Percentiles rank a stretch among this genome's conserved stretches.
Evolutionary conservation across 2,329 filamentous ascomycete species (phyloP).

Genomic region (Botrytis elliptica): DNA sequence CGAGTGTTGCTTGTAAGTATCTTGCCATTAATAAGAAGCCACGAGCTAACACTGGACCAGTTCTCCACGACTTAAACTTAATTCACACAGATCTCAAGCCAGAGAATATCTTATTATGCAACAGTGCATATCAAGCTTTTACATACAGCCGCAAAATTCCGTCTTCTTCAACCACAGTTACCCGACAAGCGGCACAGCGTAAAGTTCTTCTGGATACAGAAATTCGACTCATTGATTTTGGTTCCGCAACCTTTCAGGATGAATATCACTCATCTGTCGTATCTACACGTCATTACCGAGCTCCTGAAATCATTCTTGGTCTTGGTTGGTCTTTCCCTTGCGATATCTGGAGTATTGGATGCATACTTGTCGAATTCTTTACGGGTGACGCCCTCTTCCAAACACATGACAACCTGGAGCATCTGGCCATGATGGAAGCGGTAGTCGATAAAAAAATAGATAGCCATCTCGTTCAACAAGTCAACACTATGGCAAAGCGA

Average conservation of each 20-base stretch:
- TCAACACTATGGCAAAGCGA: constrained; percentile 56
- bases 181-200: constrained; percentile 61
- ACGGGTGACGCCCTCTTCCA: constrained; percentile 71
- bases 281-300: constrained; percentile 67
- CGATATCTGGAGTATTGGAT: constrained; percentile 73
- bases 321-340: constrained; percentile 71
- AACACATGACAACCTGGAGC: constrained; percentile 70
- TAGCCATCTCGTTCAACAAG: constrained; percentile 54
- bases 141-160: constrained; percentile 70
- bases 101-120: constrained; percentile 67
- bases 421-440: constrained; percentile 74
- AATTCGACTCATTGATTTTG: constrained; percentile 69
- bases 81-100: constrained; percentile 85
- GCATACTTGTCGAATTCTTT: constrained; percentile 70
- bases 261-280: constrained; percentile 73
- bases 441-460: constrained; percentile 62
- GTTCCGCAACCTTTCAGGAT: constrained; percentile 70
- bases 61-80: constrained; percentile 93
- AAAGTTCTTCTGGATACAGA: constrained; percentile 66
- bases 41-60: constrained; percentile 46
- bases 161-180: constrained; percentile 60
- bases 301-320: constrained; percentile 68
- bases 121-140: constrained; percentile 66
- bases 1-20: constrained; percentile 91
- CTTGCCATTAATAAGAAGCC: constrained; percentile 8